A percentile compares a stretch with the other conserved stretches of the same genome.
phyloP scores from a whole-genome alignment of 169 alveolate genomes.

The Babesia ovis region DNA sequence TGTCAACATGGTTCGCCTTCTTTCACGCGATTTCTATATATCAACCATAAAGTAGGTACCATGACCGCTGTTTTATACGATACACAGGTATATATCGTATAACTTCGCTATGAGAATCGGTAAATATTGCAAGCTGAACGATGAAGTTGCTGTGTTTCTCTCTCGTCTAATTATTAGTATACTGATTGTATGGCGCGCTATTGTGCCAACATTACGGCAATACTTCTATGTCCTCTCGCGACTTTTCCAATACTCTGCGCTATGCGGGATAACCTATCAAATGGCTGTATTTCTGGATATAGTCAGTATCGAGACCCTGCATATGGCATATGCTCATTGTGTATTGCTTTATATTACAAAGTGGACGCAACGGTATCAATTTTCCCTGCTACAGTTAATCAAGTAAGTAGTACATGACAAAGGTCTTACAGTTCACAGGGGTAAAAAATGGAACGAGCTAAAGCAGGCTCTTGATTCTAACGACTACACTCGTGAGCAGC shows the following conservation, averaged over 20 bases:
- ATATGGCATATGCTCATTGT: slow-evolving; percentile 39
- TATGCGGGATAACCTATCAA: slow-evolving; percentile 44
- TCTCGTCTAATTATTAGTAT: slow-evolving; percentile 46
- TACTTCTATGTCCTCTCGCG: background rate
- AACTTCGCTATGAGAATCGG: slow-evolving; percentile 39
- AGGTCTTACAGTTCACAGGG: slow-evolving; percentile 2
- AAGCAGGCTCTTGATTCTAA: slow-evolving; percentile 54
- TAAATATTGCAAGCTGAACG: slow-evolving; percentile 52
- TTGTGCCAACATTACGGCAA: slow-evolving; percentile 9
- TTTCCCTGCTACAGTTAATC: slow-evolving; percentile 54
- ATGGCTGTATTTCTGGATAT: slow-evolving; percentile 41
- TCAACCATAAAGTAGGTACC: slow-evolving; percentile 57
- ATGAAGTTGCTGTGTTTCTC: slow-evolving; percentile 55
- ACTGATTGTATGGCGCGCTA: slow-evolving; percentile 40
- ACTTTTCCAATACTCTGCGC: slow-evolving; percentile 37
- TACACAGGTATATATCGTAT: slow-evolving; percentile 37
- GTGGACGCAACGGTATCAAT: slow-evolving; percentile 51
- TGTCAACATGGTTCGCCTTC: slow-evolving; percentile 10
- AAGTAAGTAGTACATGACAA: slow-evolving; percentile 13
- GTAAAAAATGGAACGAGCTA: slow-evolving; percentile 65
- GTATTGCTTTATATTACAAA: slow-evolving; percentile 39
- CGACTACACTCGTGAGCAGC: slow-evolving; percentile 62
- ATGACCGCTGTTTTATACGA: background rate
- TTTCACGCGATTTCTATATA: slow-evolving; percentile 5
- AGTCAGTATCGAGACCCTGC: slow-evolving; percentile 48